phyloP scores from a whole-genome alignment of 2,329 filamentous ascomycete genomes.

The Fusarium devonianum region DNA sequence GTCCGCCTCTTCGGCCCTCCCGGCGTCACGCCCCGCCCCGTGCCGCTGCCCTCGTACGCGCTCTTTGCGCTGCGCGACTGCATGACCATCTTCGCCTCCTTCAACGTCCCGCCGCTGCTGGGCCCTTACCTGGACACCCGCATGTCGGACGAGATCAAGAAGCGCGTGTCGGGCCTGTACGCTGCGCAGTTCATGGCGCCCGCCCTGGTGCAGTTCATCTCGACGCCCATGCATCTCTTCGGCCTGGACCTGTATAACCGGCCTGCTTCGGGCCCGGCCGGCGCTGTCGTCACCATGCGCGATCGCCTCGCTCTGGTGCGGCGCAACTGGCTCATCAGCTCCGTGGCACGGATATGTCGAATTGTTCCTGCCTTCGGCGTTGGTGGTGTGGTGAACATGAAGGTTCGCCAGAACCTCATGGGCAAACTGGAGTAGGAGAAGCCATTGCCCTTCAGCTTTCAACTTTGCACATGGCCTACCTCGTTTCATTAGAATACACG shows the following conservation, averaged over 20 bases:
- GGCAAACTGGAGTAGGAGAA: conserved; percentile 55
- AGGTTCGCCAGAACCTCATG: conserved; percentile 74
- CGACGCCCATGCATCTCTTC: conserved; percentile 84
- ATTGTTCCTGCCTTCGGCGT: conserved; percentile 91
- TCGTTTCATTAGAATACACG: too few species aligned
- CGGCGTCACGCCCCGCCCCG: conserved; percentile 57
- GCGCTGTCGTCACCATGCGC: conserved; percentile 49
- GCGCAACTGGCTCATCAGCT: conserved; percentile 78
- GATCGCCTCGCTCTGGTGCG: conserved; percentile 74
- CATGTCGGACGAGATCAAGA: conserved; percentile 57
- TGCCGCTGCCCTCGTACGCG: conserved; percentile 74
- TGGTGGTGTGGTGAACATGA: conserved; percentile 84
- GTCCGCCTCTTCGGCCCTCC: conserved; percentile 80
- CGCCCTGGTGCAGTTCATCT: conserved; percentile 78
- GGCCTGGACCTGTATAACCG: conserved; percentile 89
- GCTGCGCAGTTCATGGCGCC: conserved; percentile 83
- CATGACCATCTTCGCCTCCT: conserved; percentile 88
- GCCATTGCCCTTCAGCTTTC: too few species aligned
- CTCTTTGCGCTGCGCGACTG: conserved; percentile 86
- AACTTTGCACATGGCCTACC: too few species aligned
- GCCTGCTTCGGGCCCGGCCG: conserved; percentile 46
- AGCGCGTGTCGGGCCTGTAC: conserved; percentile 59
- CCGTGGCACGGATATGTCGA: conserved; percentile 77
- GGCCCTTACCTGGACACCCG: conserved; percentile 70
- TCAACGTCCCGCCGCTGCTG: conserved; percentile 85